Conservation (phyloP, 2,329 filamentous ascomycete species). For the Diaporthe citrichinensis region DNA sequence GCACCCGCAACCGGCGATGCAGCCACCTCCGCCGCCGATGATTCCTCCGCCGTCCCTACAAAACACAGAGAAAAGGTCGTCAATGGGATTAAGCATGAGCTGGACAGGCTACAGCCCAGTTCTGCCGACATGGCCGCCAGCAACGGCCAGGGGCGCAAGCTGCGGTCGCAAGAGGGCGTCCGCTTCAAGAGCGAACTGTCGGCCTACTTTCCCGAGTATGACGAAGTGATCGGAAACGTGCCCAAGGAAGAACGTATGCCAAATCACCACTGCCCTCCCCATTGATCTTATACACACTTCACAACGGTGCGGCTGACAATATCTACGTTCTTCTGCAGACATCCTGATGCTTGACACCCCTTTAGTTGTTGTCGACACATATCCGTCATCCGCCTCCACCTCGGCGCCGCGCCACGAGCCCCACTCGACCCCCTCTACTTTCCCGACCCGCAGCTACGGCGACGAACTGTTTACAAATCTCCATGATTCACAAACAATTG, state of each 20-base stretch:
- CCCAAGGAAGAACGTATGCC: slow-evolving; percentile 81
- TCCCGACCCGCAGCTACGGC: slow-evolving; percentile 66
- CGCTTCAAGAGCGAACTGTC: slow-evolving; percentile 93
- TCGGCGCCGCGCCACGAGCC: slow-evolving; percentile 40
- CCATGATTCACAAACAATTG: slow-evolving; percentile 68
- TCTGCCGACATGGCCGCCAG: slow-evolving; percentile 61
- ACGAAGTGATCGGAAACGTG: slow-evolving; percentile 91
- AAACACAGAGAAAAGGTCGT: slow-evolving; percentile 71
- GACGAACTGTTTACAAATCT: slow-evolving; percentile 70
- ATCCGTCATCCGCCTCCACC: slow-evolving; percentile 50
- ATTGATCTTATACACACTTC: slow-evolving; percentile 18
- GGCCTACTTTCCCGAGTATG: slow-evolving; percentile 93
- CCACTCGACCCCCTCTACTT: slow-evolving; percentile 46
- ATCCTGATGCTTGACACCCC: slow-evolving; percentile 80
- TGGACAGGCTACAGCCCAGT: slow-evolving; percentile 68
- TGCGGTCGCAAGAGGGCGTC: slow-evolving; percentile 88
- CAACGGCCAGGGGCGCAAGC: slow-evolving; percentile 74
- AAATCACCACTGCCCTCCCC: neutral
- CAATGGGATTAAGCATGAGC: slow-evolving; percentile 74
- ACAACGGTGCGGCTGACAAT: slow-evolving; percentile 34
- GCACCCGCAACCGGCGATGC: slow-evolving; percentile 45
- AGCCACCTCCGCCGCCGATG: slow-evolving; percentile 39
- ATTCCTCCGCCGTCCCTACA: slow-evolving; percentile 52
- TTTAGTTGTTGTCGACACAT: slow-evolving; percentile 77
- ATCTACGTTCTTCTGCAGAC: slow-evolving; percentile 65